Percentiles rank a stretch among this genome's conserved stretches.
These are phyloP conservation scores for Solanum commersonii DNA, from an alignment of 257 asterid genomes.

Conservation along the genomic window DNA sequence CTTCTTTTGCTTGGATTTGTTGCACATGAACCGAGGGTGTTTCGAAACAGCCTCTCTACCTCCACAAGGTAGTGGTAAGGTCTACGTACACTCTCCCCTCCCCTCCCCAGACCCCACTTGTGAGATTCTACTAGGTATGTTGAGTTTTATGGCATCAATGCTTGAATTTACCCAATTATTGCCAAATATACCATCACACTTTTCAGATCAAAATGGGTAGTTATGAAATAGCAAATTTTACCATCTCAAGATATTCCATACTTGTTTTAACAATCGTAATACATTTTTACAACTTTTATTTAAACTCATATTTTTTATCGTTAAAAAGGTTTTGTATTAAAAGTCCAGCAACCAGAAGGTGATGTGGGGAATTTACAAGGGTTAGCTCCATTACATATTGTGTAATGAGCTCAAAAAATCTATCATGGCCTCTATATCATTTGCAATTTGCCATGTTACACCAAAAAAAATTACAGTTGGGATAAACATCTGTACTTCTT, in stretches of 20 bases:
- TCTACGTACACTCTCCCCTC: background rate
- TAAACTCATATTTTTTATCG: background rate
- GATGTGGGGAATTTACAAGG: background rate
- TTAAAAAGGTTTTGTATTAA: background rate
- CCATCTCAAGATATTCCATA: background rate
- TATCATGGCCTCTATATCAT: background rate
- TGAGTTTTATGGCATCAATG: background rate
- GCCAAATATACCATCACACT: background rate
- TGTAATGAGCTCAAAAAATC: background rate
- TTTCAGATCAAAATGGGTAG: background rate
- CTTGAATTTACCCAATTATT: background rate
- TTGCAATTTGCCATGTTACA: background rate
- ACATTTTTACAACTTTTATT: background rate
- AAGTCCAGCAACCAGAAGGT: background rate
- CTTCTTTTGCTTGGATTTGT: background rate
- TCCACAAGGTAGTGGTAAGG: background rate
- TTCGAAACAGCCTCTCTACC: background rate
- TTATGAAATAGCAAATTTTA: background rate
- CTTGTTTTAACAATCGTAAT: background rate
- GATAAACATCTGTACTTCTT: background rate
- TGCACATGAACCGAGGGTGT: too few species aligned
- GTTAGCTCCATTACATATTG: background rate
- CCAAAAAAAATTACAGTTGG: background rate
- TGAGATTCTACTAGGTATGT: background rate
- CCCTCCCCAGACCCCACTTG: background rate